A percentile compares a stretch with the other conserved stretches of the same genome.
phyloP scores from a whole-genome alignment of 1,139 yeast genomes.

The Taphrina populina region DNA sequence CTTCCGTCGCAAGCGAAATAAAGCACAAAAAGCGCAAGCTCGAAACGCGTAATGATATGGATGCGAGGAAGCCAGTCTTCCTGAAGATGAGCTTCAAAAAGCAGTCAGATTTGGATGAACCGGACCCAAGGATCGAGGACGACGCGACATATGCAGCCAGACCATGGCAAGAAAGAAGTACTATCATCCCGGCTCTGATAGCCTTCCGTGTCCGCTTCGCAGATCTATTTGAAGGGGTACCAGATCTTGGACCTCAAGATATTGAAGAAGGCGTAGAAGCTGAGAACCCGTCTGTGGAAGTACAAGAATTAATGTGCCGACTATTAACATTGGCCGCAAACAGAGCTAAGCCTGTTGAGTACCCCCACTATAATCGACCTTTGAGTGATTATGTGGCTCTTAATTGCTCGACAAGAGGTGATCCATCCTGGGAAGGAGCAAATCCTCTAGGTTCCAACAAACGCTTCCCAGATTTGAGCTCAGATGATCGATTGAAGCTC shows the following conservation, averaged over 20 bases:
- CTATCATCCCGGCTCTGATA: conserved; percentile 39
- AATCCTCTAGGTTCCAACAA: conserved; percentile 41
- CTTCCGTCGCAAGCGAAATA: neutral
- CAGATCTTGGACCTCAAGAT: conserved; percentile 48
- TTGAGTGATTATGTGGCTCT: conserved; percentile 23
- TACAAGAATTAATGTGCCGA: conserved; percentile 46
- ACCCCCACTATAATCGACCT: conserved; percentile 29
- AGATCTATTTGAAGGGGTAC: conserved; percentile 44
- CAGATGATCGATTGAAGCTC: conserved; percentile 23
- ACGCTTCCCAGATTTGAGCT: conserved; percentile 24
- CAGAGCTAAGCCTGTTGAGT: conserved; percentile 48
- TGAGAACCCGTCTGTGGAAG: conserved; percentile 41
- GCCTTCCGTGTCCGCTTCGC: conserved; percentile 45
- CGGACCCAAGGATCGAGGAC: conserved; percentile 19
- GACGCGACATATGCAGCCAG: conserved; percentile 26
- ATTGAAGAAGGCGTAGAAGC: conserved; percentile 46
- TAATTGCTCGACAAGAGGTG: conserved; percentile 30
- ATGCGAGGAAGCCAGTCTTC: conserved; percentile 23
- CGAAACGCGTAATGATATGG: neutral
- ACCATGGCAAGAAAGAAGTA: conserved; percentile 22
- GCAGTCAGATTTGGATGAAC: conserved; percentile 6
- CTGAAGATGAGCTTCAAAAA: conserved; percentile 28
- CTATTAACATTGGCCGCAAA: conserved; percentile 46
- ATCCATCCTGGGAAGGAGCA: conserved; percentile 41
- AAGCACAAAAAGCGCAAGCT: conserved; percentile 9